Evolutionary conservation across 805 yeast species (phyloP).

Genomic region (Candida schatavii): DNA sequence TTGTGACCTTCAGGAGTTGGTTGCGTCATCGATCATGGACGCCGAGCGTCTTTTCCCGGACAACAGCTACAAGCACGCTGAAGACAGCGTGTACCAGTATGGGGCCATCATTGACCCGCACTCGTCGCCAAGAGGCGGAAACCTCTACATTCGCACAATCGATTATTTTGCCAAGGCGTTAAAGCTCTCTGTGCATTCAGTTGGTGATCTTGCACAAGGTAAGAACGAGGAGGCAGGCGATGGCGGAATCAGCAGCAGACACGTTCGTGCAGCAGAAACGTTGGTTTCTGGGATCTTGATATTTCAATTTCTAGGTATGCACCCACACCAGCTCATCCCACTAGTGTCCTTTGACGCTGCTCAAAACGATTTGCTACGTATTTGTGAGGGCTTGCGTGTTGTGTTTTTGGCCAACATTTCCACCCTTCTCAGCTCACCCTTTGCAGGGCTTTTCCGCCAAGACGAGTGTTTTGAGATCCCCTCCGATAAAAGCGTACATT

Average conservation of each 20-base stretch:
- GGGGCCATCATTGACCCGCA: not conserved
- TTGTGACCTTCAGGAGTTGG: slow-evolving; percentile 13
- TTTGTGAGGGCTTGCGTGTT: slow-evolving; percentile 16
- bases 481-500: not conserved
- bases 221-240: slow-evolving; percentile 4
- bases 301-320: slow-evolving; percentile 29
- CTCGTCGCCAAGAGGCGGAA: not conserved
- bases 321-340: slow-evolving; percentile 28
- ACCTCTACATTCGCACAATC: slow-evolving; percentile 8
- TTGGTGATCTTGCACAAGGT: not conserved
- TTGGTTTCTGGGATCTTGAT: slow-evolving; percentile 19
- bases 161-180: slow-evolving; percentile 2
- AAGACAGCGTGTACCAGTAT: not conserved
- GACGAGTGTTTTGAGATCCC: slow-evolving; percentile 7
- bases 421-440: slow-evolving; percentile 6
- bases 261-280: slow-evolving; percentile 12
- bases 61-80: not conserved
- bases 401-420: slow-evolving; percentile 9
- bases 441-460: slow-evolving; percentile 5
- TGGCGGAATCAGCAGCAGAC: not conserved
- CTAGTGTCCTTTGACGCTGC: slow-evolving; percentile 20
- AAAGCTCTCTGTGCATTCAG: not conserved
- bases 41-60: slow-evolving; percentile 1
- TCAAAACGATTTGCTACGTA: slow-evolving; percentile 20
- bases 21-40: slow-evolving; percentile 4